A percentile compares a stretch with the other conserved stretches of the same genome.
phyloP scores from a whole-genome alignment of 2,329 filamentous ascomycete genomes.

The Clonostachys rosea region DNA sequence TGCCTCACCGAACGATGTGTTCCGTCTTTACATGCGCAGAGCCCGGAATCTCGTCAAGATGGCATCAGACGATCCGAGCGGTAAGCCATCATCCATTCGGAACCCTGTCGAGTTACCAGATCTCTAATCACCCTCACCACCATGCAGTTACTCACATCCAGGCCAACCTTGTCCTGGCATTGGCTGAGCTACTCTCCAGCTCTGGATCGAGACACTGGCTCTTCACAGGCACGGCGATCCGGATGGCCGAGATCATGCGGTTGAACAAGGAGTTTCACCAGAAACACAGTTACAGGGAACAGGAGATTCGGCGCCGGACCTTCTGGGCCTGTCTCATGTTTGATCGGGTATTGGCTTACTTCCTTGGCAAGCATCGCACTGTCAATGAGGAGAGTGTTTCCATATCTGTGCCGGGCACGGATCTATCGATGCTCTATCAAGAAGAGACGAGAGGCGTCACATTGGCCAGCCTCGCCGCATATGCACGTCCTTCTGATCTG shows the following conservation, averaged over 20 bases:
- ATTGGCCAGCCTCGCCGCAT: slow-evolving; percentile 3
- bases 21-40: not conserved
- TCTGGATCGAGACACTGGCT: slow-evolving; percentile 13
- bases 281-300: slow-evolving; percentile 10
- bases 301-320: slow-evolving; percentile 15
- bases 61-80: slow-evolving; percentile 5
- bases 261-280: slow-evolving; percentile 15
- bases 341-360: slow-evolving; percentile 3
- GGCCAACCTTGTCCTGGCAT: slow-evolving; percentile 8
- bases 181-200: slow-evolving; percentile 11
- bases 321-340: slow-evolving; percentile 16
- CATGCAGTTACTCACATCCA: slow-evolving; percentile 9
- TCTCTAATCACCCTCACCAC: too few relatives aligned
- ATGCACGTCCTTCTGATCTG: slow-evolving; percentile 7
- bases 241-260: slow-evolving; percentile 15
- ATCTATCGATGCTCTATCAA: slow-evolving; percentile 7
- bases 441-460: slow-evolving; percentile 7
- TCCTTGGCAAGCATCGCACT: slow-evolving; percentile 9
- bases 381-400: slow-evolving; percentile 1
- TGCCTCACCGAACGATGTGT: not conserved
- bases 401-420: slow-evolving; percentile 8
- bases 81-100: not conserved
- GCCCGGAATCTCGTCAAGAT: slow-evolving; percentile 3
- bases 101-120: not conserved
- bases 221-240: slow-evolving; percentile 10